These are phyloP conservation scores for Syncephalastrum monosporum DNA, from an alignment of 371 early-diverging fungal genomes.

Conservation along the genomic window DNA sequence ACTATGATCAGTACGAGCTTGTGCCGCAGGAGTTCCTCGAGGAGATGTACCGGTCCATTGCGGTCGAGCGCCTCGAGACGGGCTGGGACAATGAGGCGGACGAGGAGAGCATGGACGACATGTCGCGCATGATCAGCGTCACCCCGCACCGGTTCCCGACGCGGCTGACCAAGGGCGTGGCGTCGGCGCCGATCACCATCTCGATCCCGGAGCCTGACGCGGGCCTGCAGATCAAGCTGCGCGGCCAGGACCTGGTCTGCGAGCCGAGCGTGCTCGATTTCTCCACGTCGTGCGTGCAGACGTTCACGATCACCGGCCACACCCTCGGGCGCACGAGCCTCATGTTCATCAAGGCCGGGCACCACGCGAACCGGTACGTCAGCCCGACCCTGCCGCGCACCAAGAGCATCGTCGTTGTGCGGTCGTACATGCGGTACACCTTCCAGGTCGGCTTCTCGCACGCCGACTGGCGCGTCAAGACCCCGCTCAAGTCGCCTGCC, in stretches of 20 bases:
- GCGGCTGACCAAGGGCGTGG: conserved; percentile 56
- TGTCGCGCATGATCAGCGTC: conserved; percentile 40
- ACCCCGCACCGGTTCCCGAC: conserved; percentile 56
- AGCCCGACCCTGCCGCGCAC: conserved; percentile 55
- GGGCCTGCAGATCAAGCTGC: conserved; percentile 60
- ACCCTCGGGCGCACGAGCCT: conserved; percentile 66
- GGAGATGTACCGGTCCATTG: conserved; percentile 53
- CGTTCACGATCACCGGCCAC: conserved; percentile 63
- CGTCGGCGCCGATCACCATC: conserved; percentile 60
- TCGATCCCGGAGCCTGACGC: conserved; percentile 62
- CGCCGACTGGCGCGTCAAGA: conserved; percentile 20
- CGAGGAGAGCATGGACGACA: conserved; percentile 14
- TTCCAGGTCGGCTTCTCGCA: conserved; percentile 61
- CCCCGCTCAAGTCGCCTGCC: too few species aligned
- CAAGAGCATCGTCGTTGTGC: conserved; percentile 63
- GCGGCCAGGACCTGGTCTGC: conserved; percentile 59
- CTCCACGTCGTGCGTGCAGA: conserved; percentile 50
- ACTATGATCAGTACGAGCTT: conserved; percentile 43
- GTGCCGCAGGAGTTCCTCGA: conserved; percentile 48
- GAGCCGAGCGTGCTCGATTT: conserved; percentile 64
- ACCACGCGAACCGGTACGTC: conserved; percentile 53
- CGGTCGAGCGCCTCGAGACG: conserved; percentile 54
- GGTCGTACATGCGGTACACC: conserved; percentile 68
- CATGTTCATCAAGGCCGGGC: conserved; percentile 61
- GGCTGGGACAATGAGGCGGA: conserved; percentile 44